Conservation (phyloP, 257 asterid genomes). For the Solanum habrochaites region DNA sequence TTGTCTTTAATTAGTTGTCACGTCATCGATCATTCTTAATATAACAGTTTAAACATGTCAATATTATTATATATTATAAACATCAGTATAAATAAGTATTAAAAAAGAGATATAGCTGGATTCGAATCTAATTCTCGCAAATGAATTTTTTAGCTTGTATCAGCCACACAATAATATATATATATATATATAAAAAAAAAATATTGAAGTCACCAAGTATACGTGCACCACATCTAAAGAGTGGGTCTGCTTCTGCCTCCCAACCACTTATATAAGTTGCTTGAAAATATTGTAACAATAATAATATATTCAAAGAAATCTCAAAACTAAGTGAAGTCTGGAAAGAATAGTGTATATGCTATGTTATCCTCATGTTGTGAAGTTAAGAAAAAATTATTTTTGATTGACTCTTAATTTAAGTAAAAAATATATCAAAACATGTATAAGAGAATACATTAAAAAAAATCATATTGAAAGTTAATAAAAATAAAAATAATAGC, state of each 20-base stretch:
- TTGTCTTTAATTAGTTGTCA: too few species aligned
- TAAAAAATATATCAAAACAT: neutral
- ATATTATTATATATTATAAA: neutral
- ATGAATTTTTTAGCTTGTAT: too few species aligned
- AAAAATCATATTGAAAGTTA: neutral
- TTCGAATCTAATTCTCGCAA: accelerated
- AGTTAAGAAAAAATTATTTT: neutral
- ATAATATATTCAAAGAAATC: too few species aligned
- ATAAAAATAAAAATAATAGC: neutral
- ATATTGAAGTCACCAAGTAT: too few species aligned
- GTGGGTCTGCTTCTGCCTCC: neutral
- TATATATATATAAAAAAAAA: too few species aligned
- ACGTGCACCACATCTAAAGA: neutral
- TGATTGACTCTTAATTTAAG: neutral
- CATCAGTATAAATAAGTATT: neutral
- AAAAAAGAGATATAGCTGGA: too few species aligned
- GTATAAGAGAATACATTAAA: neutral
- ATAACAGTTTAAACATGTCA: too few species aligned
- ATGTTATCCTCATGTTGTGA: neutral
- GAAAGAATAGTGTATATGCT: neutral
- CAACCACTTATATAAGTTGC: neutral
- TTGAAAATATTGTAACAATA: neutral
- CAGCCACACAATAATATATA: too few species aligned
- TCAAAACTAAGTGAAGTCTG: neutral
- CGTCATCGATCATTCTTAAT: too few species aligned